Base-by-base conservation (phyloP, 352 stramenopile genomes). In the Globisporangium irregulare region DNA sequence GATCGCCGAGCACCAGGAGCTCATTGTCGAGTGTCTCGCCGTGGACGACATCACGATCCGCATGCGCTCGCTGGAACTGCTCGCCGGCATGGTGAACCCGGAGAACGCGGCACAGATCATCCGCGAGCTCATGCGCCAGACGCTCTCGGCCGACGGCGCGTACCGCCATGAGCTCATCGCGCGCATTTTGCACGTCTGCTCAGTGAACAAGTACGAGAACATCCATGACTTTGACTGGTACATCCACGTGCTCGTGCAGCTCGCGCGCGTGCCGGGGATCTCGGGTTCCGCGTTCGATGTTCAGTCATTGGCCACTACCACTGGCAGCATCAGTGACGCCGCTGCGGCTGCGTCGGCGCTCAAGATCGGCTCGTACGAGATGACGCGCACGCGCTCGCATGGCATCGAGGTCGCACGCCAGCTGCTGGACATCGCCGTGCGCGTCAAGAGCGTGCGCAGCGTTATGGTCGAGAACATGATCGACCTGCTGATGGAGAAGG, bases 1-100 rank as follows among this genome's bases (percentile, higher is more conserved):
- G 18, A 91, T 99, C 24, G 87, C 84, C 0, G 96, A 99, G 71
- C 97, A 99, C 75, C 89, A 98, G 67, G 88, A 91, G 59, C 79
- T 99, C 9, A 98, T 99, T 62, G 87, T 99, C 48, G 81, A 92
- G 61, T 99, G 98, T 78, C 81, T 99, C 4, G 91, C 84, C 5
- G 97, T 99, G 64, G 97, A 99, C 59, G 98, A 99, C 78, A 96
- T 99, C 24, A 99, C 98, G 14, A 99, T 99, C 72, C 94, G 98
- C 5, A 98, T 98, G 70, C 87, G 97, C 32, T 88, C 98, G n/a
- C 78, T 99, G 8, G 95, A 99, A 70, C 83, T 99, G 59, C 73
- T 99, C 1, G 88, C 84, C 1, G 84, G 90, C 9, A 99, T 99
- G 95, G 95, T 98, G 9, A 98, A 92, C 15, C 88, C 94, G 27